Conservation (phyloP, 2,329 filamentous ascomycete genomes). For the Mycosphaerella sp. region DNA sequence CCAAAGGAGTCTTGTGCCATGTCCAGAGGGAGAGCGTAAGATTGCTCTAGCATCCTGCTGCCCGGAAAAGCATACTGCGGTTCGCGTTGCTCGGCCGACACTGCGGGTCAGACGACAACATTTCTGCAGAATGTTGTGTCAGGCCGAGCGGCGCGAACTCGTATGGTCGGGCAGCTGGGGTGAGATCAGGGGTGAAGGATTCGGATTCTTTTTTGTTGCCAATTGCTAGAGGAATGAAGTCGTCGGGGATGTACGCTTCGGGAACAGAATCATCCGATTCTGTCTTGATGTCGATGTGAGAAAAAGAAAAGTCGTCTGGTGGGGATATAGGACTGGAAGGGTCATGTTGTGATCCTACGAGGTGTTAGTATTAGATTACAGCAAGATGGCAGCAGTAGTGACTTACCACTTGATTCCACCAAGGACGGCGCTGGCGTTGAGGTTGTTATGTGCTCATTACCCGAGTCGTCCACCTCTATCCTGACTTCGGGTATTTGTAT, state of each 20-base stretch:
- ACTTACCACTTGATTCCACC: slow-evolving; percentile 23
- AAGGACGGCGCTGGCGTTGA: slow-evolving; percentile 29
- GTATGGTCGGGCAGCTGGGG: slow-evolving; percentile 27
- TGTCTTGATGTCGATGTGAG: slow-evolving; percentile 29
- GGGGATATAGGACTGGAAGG: slow-evolving; percentile 26
- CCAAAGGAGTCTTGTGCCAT: slow-evolving; percentile 30
- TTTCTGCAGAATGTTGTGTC: slow-evolving; percentile 99
- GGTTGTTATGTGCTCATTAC: slow-evolving; percentile 7
- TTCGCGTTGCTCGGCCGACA: slow-evolving; percentile 67
- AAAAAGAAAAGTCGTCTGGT: slow-evolving; percentile 22
- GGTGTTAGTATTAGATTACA: neutral
- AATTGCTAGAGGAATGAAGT: too few relatives aligned
- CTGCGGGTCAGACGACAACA: slow-evolving; percentile 99
- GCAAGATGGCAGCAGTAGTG: neutral
- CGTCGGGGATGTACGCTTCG: too few relatives aligned
- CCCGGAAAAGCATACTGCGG: slow-evolving; percentile 21
- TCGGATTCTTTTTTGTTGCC: too few relatives aligned
- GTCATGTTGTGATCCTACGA: slow-evolving; percentile 20
- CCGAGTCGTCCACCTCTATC: slow-evolving; percentile 22
- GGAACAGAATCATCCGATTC: slow-evolving; percentile 24
- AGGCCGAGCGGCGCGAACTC: slow-evolving; percentile 63
- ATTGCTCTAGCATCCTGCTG: slow-evolving; percentile 20
- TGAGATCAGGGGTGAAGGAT: too few relatives aligned
- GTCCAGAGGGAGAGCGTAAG: slow-evolving; percentile 31
- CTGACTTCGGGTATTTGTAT: slow-evolving; percentile 31